A percentile compares a stretch with the other conserved stretches of the same genome.
These are phyloP conservation scores for Podospora pseudocomata DNA, from an alignment of 495 filamentous ascomycete genomes.

Conservation along the genomic window DNA sequence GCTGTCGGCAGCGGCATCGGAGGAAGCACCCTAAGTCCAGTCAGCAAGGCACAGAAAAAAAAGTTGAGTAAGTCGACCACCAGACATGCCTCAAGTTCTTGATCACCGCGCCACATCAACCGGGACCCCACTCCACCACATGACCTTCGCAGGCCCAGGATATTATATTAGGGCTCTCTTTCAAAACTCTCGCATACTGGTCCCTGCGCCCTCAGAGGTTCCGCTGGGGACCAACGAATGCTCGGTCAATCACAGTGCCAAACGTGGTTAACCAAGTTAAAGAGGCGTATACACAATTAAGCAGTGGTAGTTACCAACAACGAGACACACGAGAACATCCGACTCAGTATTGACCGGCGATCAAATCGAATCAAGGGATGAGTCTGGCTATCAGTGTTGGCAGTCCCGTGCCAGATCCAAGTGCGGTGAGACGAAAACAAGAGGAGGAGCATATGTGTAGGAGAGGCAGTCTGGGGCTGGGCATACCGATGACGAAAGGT, in stretches of 20 bases:
- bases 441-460: background rate
- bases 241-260: background rate
- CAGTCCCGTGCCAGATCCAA: background rate
- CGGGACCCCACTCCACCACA: background rate
- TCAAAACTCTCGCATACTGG: no score
- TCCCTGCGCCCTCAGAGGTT: no score
- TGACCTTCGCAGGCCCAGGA: no score
- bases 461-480: background rate
- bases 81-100: background rate
- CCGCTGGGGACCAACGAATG: no score
- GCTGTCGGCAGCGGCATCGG: background rate
- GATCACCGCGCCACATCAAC: background rate
- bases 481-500: background rate
- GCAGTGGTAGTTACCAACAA: background rate
- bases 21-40: background rate
- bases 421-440: background rate
- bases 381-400: background rate
- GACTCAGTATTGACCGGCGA: background rate
- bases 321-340: background rate
- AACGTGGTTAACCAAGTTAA: background rate
- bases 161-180: no score
- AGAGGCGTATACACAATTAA: background rate
- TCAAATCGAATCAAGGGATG: background rate
- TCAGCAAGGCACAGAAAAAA: background rate
- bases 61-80: background rate